Base-by-base conservation (phyloP, 2,329 filamentous ascomycete genomes). In the Endocalyx cinctus region DNA sequence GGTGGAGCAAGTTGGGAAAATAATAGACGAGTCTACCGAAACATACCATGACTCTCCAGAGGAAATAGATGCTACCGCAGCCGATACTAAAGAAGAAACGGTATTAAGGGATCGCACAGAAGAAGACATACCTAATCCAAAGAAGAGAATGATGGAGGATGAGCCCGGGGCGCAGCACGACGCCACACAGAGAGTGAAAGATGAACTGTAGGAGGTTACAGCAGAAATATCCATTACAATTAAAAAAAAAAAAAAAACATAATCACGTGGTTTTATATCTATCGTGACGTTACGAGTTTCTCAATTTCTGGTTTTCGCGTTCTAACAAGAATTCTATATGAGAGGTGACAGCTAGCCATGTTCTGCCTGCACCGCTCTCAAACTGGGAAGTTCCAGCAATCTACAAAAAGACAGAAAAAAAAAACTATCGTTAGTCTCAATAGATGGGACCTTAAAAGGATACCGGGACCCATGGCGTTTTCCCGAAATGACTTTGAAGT, bases 1-100 rank as follows among this genome's bases (percentile, higher is more conserved):
- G 46, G 52, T 70, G 6, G 72, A 77, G 22, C 57, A 74, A 41
- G 64, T 86, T 14, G 70, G 68, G 22, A 70, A 65, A 49, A 69
- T 77, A 27, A 65, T 79, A 29, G 67, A 70, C 31, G 54, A 57
- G 17, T 25, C 34, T 13, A 15, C 23, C 14, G 30, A 35, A 16
- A 33, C 51, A 46, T 25, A 41, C 30, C 29, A 20, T 17, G 29
- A 29, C 25, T 11, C 16, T 12, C 17, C 20, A 15, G 37, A 29
- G n/a, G 29, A 27, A 6, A 16, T 19, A 17, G 14, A 29, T 20
- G n/a, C 15, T 15, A 34, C 22, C 37, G 34, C 32, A n/a, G 10
- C 27, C 33, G 35, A 40, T 23, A 48, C 41, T 26, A 37, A 43
- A n/a, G 41, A 37, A 20, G 46, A 48, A 17, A 54, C 54, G 27